Base-by-base conservation (phyloP, 1,139 yeast species). In the Kodamaea arcana region DNA sequence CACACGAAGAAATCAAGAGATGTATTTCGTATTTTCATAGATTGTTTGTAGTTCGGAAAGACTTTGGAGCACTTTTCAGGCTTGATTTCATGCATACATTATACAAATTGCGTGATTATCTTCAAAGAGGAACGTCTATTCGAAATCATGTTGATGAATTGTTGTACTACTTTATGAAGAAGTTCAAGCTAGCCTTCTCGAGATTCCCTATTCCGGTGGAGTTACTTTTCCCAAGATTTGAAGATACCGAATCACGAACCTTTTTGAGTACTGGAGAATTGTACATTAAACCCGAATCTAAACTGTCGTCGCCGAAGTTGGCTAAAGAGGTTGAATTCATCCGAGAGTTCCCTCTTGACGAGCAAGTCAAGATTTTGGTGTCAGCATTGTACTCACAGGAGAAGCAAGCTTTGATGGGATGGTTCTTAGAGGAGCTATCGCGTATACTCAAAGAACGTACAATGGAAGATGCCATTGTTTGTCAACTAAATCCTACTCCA, bases 1-100 rank as follows among this genome's bases (percentile, higher is more conserved):
- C 72, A 1, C 76, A 74, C 34, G 69, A 63, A 10, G 82, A 82
- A 37, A 64, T 92, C 31, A 80, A 80, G 47, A 69, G 73, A 39
- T 80, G 83, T 15, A 53, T 92, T 20, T 67, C 81, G 1, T 90
- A 78, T 52, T 79, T 88, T 50, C 88, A 86, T 51, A 66, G 86
- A 25, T 58, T 87, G 0, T 80, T 88, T 47, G 80, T 82, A 34
- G 52, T 63, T 0, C 69, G 78, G 39, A 72, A 78, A 24, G 83
- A 80, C 41, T 75, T 72, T 39, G 78, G 78, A 24, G 72, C 79
- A 10, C 63, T 90, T 27, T 83, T 71, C 50, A 68, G 96, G 31
- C 57, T 92, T 25, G 97, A 92, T 53, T 78, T 92, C 48, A 75
- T 92, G 69, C 55, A 56, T 14, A 41, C 59, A 10, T 42, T 70